Evolutionary conservation across 768 basidiomycete species (phyloP), one percentile per base, ranked within the genome.

Genomic region (Kwoniella dendrophila): DNA sequence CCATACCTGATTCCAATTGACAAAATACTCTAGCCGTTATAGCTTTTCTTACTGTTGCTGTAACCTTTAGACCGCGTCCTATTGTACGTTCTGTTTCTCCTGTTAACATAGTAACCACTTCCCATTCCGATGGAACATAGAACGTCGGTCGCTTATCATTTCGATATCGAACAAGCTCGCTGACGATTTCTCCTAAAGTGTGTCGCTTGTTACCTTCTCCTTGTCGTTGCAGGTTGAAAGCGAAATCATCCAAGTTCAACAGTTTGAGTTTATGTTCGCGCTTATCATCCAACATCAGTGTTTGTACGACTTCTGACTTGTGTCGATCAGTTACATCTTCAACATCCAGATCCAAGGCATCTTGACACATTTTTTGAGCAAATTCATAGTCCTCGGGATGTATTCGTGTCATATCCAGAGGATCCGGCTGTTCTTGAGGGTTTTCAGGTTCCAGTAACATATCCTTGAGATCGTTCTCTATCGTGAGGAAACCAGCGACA

Each of bases 361-460:
- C 93, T 20, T 91, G 90, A 36, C 95, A 95, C 93, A 99, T 96
- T 82, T 98, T 97, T 34, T 92, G 87, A 3, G 96, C 95, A 38
- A 98, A 84, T 68, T 97, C 94, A 74, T 98, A 99, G 80, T 99
- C 96, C 76, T 95, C 91, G 5, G 92, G 92, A 74, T 99, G 96
- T 55, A 99, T 91, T 20, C 96, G 90, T 36, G 94, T 98, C 73
- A 87, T 87, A 74, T 99, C 96, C 54, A 99, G 83, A 3, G 94
- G 91, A 78, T 99, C 96, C 8, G 88, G 85, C 34, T 85, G 85
- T 57, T 86, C 83, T 45, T 90, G 88, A 38, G 86, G 84, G 57
- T 86, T 84, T 47, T 86, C 85, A 32, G 88, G 86, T 62, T 81
- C 79, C 51, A 84, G 83, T 36, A 84, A 44, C 83, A 82, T 70